These are phyloP conservation scores for Fusarium equiseti DNA, from an alignment of 2,329 filamentous ascomycete genomes.

Conservation along the genomic window DNA sequence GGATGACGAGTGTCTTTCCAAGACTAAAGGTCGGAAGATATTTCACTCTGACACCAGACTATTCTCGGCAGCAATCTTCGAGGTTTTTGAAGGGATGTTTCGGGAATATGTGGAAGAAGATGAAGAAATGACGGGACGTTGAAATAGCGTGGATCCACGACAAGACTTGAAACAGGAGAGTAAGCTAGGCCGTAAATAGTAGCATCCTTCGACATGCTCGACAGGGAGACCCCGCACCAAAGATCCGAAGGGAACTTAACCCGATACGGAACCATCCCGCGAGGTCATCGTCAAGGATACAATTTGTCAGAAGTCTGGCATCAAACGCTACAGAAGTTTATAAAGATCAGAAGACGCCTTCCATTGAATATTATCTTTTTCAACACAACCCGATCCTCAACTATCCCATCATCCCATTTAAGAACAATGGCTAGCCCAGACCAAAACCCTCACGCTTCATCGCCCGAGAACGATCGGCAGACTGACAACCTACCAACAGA, in stretches of 20 bases:
- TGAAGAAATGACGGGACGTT: background rate
- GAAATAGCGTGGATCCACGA: background rate
- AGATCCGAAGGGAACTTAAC: background rate
- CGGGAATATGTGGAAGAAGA: background rate
- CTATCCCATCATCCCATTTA: too few species aligned
- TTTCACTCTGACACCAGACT: background rate
- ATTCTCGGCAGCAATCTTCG: background rate
- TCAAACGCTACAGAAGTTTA: background rate
- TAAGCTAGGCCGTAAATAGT: background rate
- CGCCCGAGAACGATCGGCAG: background rate
- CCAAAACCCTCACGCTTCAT: background rate
- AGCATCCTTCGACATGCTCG: background rate
- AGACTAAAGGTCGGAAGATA: rapidly evolving
- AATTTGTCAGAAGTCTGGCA: constrained; percentile 11
- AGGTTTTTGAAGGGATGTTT: background rate
- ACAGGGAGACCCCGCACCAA: background rate
- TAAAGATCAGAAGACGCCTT: background rate
- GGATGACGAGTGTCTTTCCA: too few species aligned
- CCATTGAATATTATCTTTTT: too few species aligned
- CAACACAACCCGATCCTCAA: too few species aligned
- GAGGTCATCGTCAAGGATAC: background rate
- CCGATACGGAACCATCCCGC: constrained; percentile 2
- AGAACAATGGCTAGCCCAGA: background rate
- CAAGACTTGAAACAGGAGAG: too few species aligned
- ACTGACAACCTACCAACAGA: background rate